phyloP scores from a whole-genome alignment of 1,284 basidiomycete species.

The Ganoderma multipileum region DNA sequence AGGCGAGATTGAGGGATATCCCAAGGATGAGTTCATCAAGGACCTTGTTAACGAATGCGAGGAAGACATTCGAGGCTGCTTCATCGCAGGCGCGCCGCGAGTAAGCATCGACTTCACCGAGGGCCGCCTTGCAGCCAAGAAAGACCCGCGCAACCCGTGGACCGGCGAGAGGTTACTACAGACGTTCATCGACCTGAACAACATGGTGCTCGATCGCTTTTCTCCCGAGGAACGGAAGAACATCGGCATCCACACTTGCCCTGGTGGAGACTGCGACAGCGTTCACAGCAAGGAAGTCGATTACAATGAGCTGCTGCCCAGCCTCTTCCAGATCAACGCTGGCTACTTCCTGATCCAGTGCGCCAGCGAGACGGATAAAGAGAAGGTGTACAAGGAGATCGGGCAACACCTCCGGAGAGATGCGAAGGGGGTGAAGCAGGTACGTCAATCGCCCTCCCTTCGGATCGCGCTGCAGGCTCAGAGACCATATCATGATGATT shows the following conservation, averaged over 20 bases:
- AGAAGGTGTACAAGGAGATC: slow-evolving; percentile 1
- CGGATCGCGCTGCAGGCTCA: background rate
- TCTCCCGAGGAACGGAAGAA: background rate
- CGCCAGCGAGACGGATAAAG: background rate
- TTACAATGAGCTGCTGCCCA: background rate
- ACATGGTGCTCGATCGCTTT: background rate
- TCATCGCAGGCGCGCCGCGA: background rate
- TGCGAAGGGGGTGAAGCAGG: background rate
- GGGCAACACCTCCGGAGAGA: background rate
- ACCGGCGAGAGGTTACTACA: background rate
- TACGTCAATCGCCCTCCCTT: background rate
- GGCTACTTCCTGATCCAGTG: background rate
- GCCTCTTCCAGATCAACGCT: slow-evolving; percentile 2
- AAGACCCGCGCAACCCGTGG: slow-evolving; percentile 3
- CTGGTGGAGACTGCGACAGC: background rate
- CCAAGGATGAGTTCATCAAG: background rate
- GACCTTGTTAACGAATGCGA: slow-evolving; percentile 2
- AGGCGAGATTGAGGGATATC: background rate
- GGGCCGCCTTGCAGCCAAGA: slow-evolving; percentile 1
- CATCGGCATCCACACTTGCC: slow-evolving; percentile 1
- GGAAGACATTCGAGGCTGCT: background rate
- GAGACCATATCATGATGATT: background rate
- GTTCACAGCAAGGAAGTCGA: background rate
- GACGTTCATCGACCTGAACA: background rate
- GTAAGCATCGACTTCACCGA: slow-evolving; percentile 4